Percentiles rank a stretch among this genome's conserved stretches.
These are phyloP conservation scores for Cladosporium sp. DNA, from an alignment of 2,329 filamentous ascomycete species.

Conservation along the genomic window DNA sequence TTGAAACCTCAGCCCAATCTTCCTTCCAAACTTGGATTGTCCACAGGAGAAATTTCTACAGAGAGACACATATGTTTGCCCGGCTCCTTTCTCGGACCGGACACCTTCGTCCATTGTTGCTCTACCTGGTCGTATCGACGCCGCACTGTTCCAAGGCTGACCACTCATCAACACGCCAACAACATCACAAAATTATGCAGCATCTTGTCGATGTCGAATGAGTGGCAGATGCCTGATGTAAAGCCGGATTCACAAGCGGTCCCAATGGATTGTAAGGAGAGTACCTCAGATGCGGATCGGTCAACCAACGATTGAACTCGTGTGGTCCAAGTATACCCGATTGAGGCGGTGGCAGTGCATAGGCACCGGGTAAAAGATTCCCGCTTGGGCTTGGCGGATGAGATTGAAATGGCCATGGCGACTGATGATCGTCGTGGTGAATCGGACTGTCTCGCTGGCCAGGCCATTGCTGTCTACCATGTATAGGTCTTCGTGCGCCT, in stretches of 20 bases:
- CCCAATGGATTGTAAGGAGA: background rate
- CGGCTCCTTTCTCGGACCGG: background rate
- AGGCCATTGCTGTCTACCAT: too few species aligned
- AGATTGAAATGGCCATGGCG: background rate
- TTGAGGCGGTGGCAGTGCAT: background rate
- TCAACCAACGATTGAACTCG: background rate
- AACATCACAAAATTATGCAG: background rate
- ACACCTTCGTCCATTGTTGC: background rate
- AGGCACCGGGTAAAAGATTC: background rate
- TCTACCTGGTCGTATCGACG: background rate
- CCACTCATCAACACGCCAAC: background rate
- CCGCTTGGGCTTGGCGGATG: background rate
- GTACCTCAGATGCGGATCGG: background rate
- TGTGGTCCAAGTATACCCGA: background rate
- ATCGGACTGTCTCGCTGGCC: too few species aligned
- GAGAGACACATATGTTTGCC: background rate
- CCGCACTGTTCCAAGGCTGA: background rate
- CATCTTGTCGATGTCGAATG: background rate
- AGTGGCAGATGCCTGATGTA: too few species aligned
- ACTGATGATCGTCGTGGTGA: background rate
- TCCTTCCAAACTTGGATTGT: background rate
- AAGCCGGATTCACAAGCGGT: background rate
- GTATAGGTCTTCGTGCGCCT: too few species aligned
- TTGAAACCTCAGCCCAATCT: background rate
- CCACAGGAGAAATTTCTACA: background rate